These are phyloP conservation scores for Leccinum boreale DNA, from an alignment of 768 basidiomycete genomes.

Conservation along the genomic window DNA sequence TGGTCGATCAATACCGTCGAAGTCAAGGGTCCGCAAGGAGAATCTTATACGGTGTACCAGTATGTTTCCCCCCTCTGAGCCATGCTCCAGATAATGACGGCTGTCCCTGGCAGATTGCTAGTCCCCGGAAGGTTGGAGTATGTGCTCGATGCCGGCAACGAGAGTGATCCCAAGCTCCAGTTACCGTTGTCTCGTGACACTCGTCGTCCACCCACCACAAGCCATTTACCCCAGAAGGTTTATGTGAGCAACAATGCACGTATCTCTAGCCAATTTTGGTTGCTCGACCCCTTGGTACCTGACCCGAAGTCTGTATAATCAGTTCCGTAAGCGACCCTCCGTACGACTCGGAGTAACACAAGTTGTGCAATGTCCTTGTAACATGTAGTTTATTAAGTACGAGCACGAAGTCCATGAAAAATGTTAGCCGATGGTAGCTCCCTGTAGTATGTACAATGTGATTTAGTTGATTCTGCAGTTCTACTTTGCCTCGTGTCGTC, in stretches of 20 bases:
- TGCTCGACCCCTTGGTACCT: not conserved
- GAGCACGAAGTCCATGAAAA: no score
- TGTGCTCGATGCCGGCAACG: conserved; percentile 2
- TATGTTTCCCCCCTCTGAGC: not conserved
- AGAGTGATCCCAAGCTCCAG: not conserved
- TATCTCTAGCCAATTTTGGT: conserved; percentile 3
- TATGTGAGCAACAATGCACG: not conserved
- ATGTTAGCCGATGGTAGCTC: no score
- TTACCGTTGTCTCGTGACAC: no score
- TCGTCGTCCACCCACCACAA: not conserved
- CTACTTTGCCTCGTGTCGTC: no score
- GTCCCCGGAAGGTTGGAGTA: not conserved
- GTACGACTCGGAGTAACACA: no score
- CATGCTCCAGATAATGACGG: not conserved
- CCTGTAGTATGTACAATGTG: no score
- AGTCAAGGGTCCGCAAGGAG: not conserved
- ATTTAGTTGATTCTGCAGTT: no score
- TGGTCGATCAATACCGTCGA: conserved; percentile 4
- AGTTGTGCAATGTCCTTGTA: no score
- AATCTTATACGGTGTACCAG: not conserved
- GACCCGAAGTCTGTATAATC: no score
- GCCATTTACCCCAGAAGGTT: not conserved
- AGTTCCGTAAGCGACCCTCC: no score
- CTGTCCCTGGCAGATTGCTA: not conserved
- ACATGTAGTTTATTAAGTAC: no score